Base-by-base conservation (phyloP, 306 rosid species). In the Malus fusca region DNA sequence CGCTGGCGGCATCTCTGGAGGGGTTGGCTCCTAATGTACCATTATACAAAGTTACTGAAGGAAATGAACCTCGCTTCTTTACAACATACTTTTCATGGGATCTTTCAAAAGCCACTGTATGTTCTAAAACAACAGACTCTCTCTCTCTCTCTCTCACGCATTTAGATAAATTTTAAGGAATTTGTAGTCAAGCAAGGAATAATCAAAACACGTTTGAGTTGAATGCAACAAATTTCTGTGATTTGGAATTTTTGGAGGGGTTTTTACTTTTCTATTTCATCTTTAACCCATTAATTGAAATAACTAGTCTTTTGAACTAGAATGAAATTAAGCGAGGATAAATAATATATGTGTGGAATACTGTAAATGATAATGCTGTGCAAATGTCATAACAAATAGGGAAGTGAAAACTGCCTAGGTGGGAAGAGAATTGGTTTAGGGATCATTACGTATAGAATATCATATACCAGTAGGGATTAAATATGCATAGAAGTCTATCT, bases 51-150 rank as follows among this genome's bases (percentile, higher is more conserved):
- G 91, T 92, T 60, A 88, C 97, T 18, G 98, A 96, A 90, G 99
- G 98, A 76, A 90, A 92, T 66, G 99, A 96, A 81, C 98, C 99
- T 48, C 89, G 96, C 89, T 90, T 96, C 85, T 96, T 92, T 84
- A 96, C 99, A 53, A 86, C 96, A 75, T 90, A 90, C 89, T 96
- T 96, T 72, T 82, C 93, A 51, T 96, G 99, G 99, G 99, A 96
- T 80, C 79, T 82, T 44, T 69, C 92, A 43, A 96, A 90, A 88
- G 92, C 98, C 70, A 53, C 58, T 80, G 99, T 96, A 90, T 71
- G 96, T 85, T 78, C 76, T 73, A 43, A 76, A 83, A 65, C 75
- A 28, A 25, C 25, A 46, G 26, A 61, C 61, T 69, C 52, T 71
- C 62, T 60, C 23, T 43, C 37, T 33, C 37, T 48, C 40, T 72